Evolutionary conservation across 1,284 basidiomycete species (phyloP).

Genomic region (Pseudozyma thailandica): DNA sequence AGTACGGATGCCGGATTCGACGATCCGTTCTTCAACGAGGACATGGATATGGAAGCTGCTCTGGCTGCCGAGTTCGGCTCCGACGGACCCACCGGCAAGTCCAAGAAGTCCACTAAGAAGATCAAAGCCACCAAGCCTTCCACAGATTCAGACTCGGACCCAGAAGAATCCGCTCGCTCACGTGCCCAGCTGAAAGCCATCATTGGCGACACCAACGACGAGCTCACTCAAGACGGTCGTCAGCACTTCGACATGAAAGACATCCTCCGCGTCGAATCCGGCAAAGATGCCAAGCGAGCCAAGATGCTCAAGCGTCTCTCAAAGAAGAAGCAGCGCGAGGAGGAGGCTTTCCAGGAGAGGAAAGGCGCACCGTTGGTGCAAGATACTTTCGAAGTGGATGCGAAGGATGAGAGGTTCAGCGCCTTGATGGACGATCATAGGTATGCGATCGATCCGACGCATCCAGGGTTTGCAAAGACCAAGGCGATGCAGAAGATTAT

Average conservation of each 20-base stretch:
- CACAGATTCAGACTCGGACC: conserved; percentile 8
- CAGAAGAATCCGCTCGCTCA: conserved; percentile 24
- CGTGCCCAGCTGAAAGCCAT: conserved; percentile 42
- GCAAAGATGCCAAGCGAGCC: conserved; percentile 65
- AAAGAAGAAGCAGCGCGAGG: conserved; percentile 52
- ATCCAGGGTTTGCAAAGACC: conserved; percentile 73
- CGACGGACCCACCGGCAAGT: conserved; percentile 67
- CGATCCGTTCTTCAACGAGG: conserved; percentile 74
- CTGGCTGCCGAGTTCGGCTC: conserved; percentile 67
- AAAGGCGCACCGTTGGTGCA: conserved; percentile 68
- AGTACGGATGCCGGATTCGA: conserved; percentile 43
- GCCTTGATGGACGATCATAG: conserved; percentile 87
- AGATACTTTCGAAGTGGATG: conserved; percentile 79
- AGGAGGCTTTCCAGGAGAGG: conserved; percentile 50
- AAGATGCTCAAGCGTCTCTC: conserved; percentile 48
- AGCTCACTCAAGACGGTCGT: conserved; percentile 45
- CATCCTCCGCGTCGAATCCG: conserved; percentile 85
- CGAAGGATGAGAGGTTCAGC: conserved; percentile 87
- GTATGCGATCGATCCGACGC: conserved; percentile 94
- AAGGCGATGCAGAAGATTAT: conserved; percentile 64
- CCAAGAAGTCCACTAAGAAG: conserved; percentile 19
- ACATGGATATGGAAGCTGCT: conserved; percentile 62
- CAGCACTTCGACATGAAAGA: conserved; percentile 92
- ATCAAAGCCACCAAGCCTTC: conserved; percentile 1
- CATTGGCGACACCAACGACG: conserved; percentile 52